Evolutionary conservation across 2,329 filamentous ascomycete species (phyloP).

Genomic region (Colletotrichum phormii): DNA sequence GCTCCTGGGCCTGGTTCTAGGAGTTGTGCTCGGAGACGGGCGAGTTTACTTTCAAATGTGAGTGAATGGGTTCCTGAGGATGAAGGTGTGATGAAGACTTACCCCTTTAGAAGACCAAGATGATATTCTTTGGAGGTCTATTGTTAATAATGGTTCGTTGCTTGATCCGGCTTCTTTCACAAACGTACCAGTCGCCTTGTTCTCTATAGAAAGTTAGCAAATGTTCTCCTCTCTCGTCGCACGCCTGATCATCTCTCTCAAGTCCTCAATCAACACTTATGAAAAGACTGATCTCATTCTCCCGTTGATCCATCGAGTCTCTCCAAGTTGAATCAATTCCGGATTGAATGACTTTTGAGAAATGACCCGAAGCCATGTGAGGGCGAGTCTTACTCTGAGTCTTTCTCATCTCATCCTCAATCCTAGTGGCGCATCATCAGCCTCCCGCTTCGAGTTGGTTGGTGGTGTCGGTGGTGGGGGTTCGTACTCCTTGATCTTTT

Average conservation of each 20-base stretch:
- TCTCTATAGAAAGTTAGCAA: conserved; percentile 72
- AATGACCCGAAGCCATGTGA: rapidly evolving
- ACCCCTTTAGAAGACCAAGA: conserved; percentile 97
- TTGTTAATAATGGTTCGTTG: conserved; percentile 9
- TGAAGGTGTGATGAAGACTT: conserved; percentile 41
- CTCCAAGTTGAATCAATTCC: background rate
- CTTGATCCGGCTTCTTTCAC: background rate
- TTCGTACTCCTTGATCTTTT: conserved; percentile 98
- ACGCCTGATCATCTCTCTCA: background rate
- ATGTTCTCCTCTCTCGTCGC: background rate
- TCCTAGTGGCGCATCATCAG: conserved; percentile 68
- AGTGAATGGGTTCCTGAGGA: background rate
- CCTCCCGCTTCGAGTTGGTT: background rate
- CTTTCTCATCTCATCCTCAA: conserved; percentile 99
- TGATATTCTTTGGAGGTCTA: conserved; percentile 81
- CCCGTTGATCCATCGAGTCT: background rate
- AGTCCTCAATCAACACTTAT: background rate
- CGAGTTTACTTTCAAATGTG: conserved; percentile 79
- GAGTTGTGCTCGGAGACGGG: conserved; percentile 91
- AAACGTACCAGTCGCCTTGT: conserved; percentile 93
- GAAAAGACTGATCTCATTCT: background rate
- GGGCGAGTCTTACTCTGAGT: conserved; percentile 83
- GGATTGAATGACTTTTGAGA: background rate
- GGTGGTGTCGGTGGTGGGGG: background rate
- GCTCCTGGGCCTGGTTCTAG: conserved; percentile 88